Conservation (phyloP, 169 alveolate genomes). For the Neospora caninum region DNA sequence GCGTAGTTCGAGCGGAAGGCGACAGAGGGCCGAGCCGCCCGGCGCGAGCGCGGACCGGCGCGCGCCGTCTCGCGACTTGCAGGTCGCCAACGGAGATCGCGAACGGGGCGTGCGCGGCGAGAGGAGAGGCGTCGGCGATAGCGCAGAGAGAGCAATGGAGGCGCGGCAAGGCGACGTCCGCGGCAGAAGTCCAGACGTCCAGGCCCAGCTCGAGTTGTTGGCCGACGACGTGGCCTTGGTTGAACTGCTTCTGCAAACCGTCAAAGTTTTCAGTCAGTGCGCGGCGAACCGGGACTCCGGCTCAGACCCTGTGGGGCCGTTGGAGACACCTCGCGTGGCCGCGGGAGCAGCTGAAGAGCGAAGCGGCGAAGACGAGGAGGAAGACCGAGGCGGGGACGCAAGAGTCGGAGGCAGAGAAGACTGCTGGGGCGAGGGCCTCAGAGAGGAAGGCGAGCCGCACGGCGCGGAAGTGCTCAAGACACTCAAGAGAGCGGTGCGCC, state of each 20-base stretch:
- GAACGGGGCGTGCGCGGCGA: background rate
- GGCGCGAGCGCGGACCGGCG: no score
- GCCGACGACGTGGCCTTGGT: constrained; percentile 5
- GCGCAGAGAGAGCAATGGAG: background rate
- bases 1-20: no score
- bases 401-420: background rate
- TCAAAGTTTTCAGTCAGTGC: constrained; percentile 20
- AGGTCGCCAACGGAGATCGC: no score
- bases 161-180: background rate
- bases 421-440: background rate
- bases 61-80: no score
- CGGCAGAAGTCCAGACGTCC: background rate
- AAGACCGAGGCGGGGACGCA: background rate
- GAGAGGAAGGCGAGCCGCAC: background rate
- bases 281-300: background rate
- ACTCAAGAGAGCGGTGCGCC: background rate
- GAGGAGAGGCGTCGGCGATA: background rate
- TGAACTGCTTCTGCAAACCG: background rate
- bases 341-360: background rate
- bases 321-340: background rate
- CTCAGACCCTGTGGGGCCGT: background rate
- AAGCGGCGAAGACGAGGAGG: background rate
- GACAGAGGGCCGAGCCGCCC: no score
- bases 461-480: background rate
- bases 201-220: constrained; percentile 28